Percentiles rank a stretch among this genome's conserved stretches.
phyloP scores from a whole-genome alignment of 306 rosid species.

The Gillenia trifoliata region DNA sequence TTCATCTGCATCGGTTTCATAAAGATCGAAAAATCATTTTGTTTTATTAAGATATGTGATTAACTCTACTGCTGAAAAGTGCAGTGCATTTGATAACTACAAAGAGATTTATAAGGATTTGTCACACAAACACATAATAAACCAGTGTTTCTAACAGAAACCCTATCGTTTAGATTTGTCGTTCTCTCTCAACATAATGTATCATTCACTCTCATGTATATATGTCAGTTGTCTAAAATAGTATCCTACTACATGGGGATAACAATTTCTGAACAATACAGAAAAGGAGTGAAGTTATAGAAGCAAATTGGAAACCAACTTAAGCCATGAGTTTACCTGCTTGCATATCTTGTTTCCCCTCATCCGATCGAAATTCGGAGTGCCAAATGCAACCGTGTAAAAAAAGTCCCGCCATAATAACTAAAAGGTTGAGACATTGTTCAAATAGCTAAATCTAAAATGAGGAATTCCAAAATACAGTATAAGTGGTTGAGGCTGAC shows the following conservation, averaged over 20 bases:
- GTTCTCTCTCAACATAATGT: not conserved
- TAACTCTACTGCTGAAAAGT: not conserved
- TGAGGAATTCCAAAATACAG: not conserved
- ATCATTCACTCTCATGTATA: not conserved
- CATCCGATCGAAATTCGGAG: constrained; percentile 89
- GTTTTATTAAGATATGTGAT: not conserved
- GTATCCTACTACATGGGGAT: not conserved
- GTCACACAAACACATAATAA: not conserved
- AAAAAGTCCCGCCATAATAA: constrained; percentile 92
- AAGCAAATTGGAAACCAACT: not conserved
- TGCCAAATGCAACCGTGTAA: constrained; percentile 86
- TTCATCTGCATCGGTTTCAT: not conserved
- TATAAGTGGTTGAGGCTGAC: constrained; percentile 17
- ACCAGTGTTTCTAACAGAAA: not conserved
- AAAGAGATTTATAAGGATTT: not conserved
- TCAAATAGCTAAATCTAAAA: constrained; percentile 27
- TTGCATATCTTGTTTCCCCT: constrained; percentile 77
- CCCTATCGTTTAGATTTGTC: not conserved
- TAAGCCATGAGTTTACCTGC: constrained; percentile 46
- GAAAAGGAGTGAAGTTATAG: not conserved
- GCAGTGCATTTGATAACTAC: not conserved
- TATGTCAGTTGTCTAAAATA: not conserved
- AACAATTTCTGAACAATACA: not conserved
- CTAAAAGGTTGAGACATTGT: constrained; percentile 28
- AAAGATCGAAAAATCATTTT: not conserved